phyloP scores from a whole-genome alignment of 116 monocot genomes.

The Trichopus zeylanicus region DNA sequence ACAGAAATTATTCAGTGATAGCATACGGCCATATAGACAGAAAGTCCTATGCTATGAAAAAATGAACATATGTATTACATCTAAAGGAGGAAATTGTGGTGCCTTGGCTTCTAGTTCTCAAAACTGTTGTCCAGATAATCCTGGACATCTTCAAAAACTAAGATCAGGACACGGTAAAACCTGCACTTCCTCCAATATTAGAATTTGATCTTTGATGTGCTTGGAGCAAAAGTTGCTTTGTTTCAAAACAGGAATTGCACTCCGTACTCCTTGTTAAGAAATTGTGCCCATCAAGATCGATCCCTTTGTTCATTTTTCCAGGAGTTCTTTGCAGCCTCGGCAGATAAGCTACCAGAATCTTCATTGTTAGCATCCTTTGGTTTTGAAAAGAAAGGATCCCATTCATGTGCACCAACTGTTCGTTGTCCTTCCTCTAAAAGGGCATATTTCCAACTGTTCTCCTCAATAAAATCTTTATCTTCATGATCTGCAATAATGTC shows the following conservation, averaged over 20 bases:
- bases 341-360: slow-evolving; percentile 36
- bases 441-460: slow-evolving; percentile 93
- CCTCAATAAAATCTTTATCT: slow-evolving; percentile 77
- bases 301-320: slow-evolving; percentile 67
- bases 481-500: slow-evolving; percentile 55
- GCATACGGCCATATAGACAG: neutral
- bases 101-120: too few species aligned
- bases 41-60: neutral
- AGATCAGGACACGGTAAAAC: neutral
- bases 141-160: neutral
- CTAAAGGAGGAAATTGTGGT: neutral
- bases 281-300: slow-evolving; percentile 9
- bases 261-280: neutral
- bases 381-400: slow-evolving; percentile 98
- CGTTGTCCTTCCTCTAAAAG: slow-evolving; percentile 62
- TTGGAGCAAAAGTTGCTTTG: neutral
- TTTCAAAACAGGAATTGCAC: neutral
- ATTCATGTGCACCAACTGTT: slow-evolving; percentile 70
- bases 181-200: neutral
- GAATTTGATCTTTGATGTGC: neutral
- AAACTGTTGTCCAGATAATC: neutral
- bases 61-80: neutral
- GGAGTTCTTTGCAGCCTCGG: slow-evolving; percentile 64
- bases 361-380: slow-evolving; percentile 56
- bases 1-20: slow-evolving; percentile 4